Evolutionary conservation across 2,329 filamentous ascomycete species (phyloP).

Genomic region (Cladosporium oxysporum): DNA sequence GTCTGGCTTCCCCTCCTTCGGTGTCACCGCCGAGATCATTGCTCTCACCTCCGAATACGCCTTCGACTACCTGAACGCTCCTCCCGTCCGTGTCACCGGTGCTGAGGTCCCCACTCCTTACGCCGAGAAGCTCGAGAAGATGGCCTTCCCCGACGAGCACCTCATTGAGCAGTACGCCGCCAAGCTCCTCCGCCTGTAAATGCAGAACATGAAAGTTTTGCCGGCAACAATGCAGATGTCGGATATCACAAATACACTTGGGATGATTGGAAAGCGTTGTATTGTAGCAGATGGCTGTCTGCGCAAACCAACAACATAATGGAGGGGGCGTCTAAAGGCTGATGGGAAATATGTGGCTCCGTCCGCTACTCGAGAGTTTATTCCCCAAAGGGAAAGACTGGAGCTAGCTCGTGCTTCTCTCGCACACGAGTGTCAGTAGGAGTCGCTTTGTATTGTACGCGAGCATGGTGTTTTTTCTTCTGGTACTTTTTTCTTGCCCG

Average conservation of each 20-base stretch:
- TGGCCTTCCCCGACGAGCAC: slow-evolving; percentile 89
- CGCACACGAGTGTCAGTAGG: slow-evolving; percentile 16
- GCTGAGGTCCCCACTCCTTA: slow-evolving; percentile 98
- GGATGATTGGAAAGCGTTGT: slow-evolving; percentile 4
- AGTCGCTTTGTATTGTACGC: slow-evolving; percentile 17
- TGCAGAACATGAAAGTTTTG: background rate
- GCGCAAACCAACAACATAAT: slow-evolving; percentile 13
- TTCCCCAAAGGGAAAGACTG: background rate
- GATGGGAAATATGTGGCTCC: slow-evolving; percentile 6
- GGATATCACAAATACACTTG: background rate
- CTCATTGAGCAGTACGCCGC: slow-evolving; percentile 85
- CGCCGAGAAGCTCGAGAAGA: slow-evolving; percentile 86
- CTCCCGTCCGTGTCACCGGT: slow-evolving; percentile 90
- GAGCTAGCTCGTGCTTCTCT: slow-evolving; percentile 9
- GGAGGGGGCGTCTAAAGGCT: slow-evolving; percentile 16
- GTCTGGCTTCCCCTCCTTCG: slow-evolving; percentile 94
- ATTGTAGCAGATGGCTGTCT: background rate
- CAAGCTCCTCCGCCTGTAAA: slow-evolving; percentile 78
- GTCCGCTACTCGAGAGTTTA: background rate
- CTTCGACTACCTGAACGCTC: slow-evolving; percentile 95
- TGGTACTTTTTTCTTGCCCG: background rate
- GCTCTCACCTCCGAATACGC: slow-evolving; percentile 96
- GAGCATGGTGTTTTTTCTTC: slow-evolving; percentile 15
- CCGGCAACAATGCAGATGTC: background rate
- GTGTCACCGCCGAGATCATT: slow-evolving; percentile 88